Conservation (phyloP, 176 grass and related monocot species). For the Coix lacrymajobi region DNA sequence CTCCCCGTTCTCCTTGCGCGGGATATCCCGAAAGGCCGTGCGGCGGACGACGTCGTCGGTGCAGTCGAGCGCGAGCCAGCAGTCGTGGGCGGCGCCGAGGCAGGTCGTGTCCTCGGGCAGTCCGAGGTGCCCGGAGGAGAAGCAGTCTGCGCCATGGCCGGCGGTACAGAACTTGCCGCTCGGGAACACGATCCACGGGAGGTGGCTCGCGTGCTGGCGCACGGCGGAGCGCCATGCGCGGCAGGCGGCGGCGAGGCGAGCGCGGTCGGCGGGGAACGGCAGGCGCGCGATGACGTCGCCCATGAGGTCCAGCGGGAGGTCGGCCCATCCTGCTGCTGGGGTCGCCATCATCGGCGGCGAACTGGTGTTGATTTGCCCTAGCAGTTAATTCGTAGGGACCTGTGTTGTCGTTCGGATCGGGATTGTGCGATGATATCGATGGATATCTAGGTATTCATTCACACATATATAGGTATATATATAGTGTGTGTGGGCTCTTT, state of each 20-base stretch:
- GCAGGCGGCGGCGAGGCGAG: neutral
- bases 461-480: too few relatives aligned
- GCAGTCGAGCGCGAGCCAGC: neutral
- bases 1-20: neutral
- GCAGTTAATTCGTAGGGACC: too few relatives aligned
- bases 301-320: neutral
- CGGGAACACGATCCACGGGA: neutral
- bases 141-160: neutral
- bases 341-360: too few relatives aligned
- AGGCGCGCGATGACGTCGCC: neutral
- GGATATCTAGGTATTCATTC: too few relatives aligned
- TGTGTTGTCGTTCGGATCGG: too few relatives aligned
- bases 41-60: neutral
- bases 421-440: too few relatives aligned
- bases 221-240: neutral
- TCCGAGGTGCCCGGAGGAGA: neutral
- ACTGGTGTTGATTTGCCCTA: too few relatives aligned
- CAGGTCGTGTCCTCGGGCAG: neutral
- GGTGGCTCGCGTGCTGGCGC: too few relatives aligned
- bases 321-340: neutral
- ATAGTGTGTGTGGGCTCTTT: too few relatives aligned
- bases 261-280: neutral
- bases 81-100: neutral
- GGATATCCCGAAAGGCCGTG: fast-evolving
- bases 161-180: neutral